Evolutionary conservation across 768 basidiomycete species (phyloP), one percentile per base, ranked within the genome.

Genomic region (Macrolepiota fuliginosa): DNA sequence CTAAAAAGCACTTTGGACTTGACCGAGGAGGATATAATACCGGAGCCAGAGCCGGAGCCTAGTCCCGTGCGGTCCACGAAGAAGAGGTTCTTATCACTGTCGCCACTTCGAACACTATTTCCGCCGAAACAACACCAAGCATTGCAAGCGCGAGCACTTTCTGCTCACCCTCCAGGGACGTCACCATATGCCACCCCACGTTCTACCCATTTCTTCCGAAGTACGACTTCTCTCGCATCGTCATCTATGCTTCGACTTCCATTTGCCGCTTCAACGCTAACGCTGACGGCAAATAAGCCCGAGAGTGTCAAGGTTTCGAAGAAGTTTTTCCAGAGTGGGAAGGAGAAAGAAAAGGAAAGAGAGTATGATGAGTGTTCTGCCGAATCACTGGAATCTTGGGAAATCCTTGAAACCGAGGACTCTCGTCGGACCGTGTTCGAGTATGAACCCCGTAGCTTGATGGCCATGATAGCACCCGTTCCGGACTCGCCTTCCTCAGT

Each of bases 31-130:
- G 56, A 57, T 25, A 24, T 42, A 32, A 7, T 32, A 13, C 39
- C 56, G 13, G 56, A 56, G 6, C 47, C 50, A 10, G 46, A 54
- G 29, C 45, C 15, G 24, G 55, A 47, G n/a, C 45, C n/a, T 27
- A 58, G 32, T 49, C 58, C 29, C 59, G 65, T 17, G 58, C 71
- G 19, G 35, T 67, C 32, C 56, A 62, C 73, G 9, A 80, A 80
- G 63, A 71, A 75, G 45, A 74, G 72, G 64, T 79, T 73, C 69
- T 67, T 75, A 65, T 82, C 76, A 58, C 73, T 76, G 61, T 81
- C 81, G 6, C 81, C 82, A 0, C 70, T 84, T 19, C 74, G 78
- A 24, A 81, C 79, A 1, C 70, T 84, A 27, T 81, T 82, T 54
- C 78, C 79, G 29, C 71, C 76, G 32, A 76, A 75, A 53, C 66